Evolutionary conservation across 257 asterid species (phyloP).

Genomic region (Scutellaria galericulata): DNA sequence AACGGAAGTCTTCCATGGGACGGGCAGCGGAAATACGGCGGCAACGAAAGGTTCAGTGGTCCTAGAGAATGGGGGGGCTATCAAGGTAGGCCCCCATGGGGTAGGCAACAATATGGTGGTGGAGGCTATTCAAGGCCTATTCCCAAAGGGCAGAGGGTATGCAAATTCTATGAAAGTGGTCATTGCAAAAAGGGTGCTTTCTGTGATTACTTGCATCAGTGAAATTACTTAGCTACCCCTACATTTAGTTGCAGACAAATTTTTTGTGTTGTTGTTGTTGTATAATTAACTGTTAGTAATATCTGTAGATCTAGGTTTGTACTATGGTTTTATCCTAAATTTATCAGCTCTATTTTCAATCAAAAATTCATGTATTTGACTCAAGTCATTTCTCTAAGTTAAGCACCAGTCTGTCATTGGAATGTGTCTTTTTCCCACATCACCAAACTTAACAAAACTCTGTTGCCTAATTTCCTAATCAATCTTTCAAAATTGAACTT

Average conservation of each 20-base stretch:
- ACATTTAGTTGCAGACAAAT: constrained; percentile 16
- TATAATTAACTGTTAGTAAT: constrained; percentile 22
- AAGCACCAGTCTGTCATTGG: too few relatives aligned
- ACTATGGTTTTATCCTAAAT: background rate
- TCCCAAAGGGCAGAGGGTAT: constrained; percentile 74
- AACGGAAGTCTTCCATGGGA: constrained; percentile 67
- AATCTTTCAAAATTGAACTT: too few relatives aligned
- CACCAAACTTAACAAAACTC: too few relatives aligned
- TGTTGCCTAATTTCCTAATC: too few relatives aligned
- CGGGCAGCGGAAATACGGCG: constrained; percentile 59
- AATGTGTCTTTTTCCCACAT: too few relatives aligned
- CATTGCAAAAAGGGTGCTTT: constrained; percentile 85
- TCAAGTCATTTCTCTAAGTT: too few relatives aligned
- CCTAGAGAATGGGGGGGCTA: constrained; percentile 65
- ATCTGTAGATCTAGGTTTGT: background rate
- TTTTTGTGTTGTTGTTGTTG: constrained; percentile 22
- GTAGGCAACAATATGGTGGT: constrained; percentile 57
- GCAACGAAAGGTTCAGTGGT: constrained; percentile 59
- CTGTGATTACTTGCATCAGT: constrained; percentile 76
- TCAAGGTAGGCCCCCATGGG: constrained; percentile 67
- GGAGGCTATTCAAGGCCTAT: constrained; percentile 72
- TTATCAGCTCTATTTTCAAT: too few relatives aligned
- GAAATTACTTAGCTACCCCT: constrained; percentile 24
- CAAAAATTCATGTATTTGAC: too few relatives aligned
- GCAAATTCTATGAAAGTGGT: constrained; percentile 86